Conservation (phyloP, 2,329 filamentous ascomycete genomes). For the Phyllosticta citrichinensis region DNA sequence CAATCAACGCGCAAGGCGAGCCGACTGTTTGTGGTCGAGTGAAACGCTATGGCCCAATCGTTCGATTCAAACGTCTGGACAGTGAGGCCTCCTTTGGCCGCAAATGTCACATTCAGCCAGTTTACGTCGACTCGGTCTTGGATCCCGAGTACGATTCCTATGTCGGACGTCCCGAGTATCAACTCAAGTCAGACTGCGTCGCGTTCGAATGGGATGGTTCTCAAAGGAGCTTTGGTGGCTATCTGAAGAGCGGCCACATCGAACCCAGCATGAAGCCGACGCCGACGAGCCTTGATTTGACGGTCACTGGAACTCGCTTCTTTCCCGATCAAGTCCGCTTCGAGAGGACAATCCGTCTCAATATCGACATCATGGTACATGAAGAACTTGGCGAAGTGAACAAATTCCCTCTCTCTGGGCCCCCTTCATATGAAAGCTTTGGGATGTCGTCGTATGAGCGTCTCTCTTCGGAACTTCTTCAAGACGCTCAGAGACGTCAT, state of each 20-base stretch:
- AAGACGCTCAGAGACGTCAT: neutral
- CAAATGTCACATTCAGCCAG: conserved; percentile 18
- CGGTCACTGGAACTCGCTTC: conserved; percentile 12
- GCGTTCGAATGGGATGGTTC: conserved; percentile 17
- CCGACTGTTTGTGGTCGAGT: conserved; percentile 15
- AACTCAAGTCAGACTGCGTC: conserved; percentile 13
- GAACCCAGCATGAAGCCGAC: conserved; percentile 3
- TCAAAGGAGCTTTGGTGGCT: conserved; percentile 16
- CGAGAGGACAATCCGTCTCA: conserved; percentile 22
- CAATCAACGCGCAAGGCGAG: conserved; percentile 6
- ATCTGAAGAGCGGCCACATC: conserved; percentile 8
- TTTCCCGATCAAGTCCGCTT: conserved; percentile 22
- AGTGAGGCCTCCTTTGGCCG: conserved; percentile 10
- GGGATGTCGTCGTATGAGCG: neutral
- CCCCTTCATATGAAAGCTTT: neutral
- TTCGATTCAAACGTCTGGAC: conserved; percentile 16
- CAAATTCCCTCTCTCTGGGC: neutral
- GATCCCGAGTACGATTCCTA: conserved; percentile 1
- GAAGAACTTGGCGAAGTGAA: neutral
- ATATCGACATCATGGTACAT: conserved; percentile 14
- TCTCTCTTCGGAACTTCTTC: neutral
- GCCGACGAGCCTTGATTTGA: conserved; percentile 12
- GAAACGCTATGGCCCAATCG: conserved; percentile 16
- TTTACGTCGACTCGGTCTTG: conserved; percentile 9
- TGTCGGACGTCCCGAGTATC: conserved; percentile 9